Evolutionary conservation across 192 early-diverging fungal genomes (phyloP), one percentile per base, ranked within the genome.

Genomic region (Chytriomyces hyalinus): DNA sequence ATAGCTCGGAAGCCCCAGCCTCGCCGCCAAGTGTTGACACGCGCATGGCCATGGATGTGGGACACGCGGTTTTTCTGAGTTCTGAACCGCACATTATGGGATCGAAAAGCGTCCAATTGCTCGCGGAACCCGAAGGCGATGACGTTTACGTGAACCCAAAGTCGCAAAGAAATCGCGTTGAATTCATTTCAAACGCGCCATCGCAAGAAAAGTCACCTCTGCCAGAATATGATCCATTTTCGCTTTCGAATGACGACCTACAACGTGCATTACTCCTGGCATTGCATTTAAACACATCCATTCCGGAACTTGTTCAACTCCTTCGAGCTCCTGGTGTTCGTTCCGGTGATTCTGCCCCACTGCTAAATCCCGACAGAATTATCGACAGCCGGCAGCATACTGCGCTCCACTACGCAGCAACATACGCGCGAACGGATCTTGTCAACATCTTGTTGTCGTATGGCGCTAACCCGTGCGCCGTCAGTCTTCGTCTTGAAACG

Each of bases 401-500:
- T 8, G 61, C 80, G 28, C 45, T 78, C 4, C 80, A 81, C 24
- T 79, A 69, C 63, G 80, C 80, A 4, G 80, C 75, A 6, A 48
- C 61, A 2, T 78, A 64, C 50, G 80, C 62, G 9, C 57, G 51
- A 49, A 17, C 62, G 8, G 36, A 73, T 15, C 48, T 81, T 1
- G 51, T 78, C 20, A 20, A 48, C 0, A 15, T 9, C 8, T 44
- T 81, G 47, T 11, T 81, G 11, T 17, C n/a, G 3, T 47, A 60
- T 49, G 70, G 76, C 22, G 80, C 76, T 11, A 77, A 78, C 65
- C 20, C 70, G 46, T 49, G 28, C 24, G 51, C 59, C 9, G 22
- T 65, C 17, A 65, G 44, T 1, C 6, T 59, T 11, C n/a, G 24
- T 6, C 53, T 59, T 20, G 80, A 81, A 62, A 65, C 65, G 11